Evolutionary conservation across 805 yeast genomes (phyloP), one percentile per base, ranked within the genome.

Genomic region (Candida endomychidarum): DNA sequence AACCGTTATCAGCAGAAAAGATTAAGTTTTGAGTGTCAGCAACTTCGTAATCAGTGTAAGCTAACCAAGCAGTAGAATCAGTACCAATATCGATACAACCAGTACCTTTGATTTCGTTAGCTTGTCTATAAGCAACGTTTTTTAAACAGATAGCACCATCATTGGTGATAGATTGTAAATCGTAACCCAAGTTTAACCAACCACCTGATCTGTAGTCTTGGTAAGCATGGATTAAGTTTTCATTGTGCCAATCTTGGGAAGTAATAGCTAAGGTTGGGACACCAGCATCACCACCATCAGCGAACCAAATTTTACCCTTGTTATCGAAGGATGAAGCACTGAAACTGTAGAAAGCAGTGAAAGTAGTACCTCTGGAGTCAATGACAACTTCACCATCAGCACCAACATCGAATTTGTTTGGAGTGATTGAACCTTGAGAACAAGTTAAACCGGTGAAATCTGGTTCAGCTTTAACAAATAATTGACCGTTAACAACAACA

Each of bases 291-390:
- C 61, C 61, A 20, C 45, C 47, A 35, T 54, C 54, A 16, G 57
- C 61, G 22, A 59, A 42, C 44, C 43, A 61, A 34, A 55, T 49
- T 25, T 49, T 34, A 40, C 65, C 67, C 27, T 51, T 45, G 42
- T 61, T 60, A 17, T 26, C 33, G 41, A 58, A 60, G 5, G 42
- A 12, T 9, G 43, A 38, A 25, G 58, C 50, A 16, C 47, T 43
- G 12, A 59, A 40, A 31, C 39, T 41, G 44, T 49, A 60, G 34
- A 49, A 46, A 10, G 64, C 54, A 20, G 53, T 46, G 21, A 53
- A 40, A 8, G 42, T 19, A 3, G 61, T 48, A 11, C 49, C 42
- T 15, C 51, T 26, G 9, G 65, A 49, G 38, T 61, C 54, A 38
- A 59, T 54, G 5, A 57, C 47, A 17, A 56, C 41, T 10, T 38